A percentile compares a stretch with the other conserved stretches of the same genome.
Evolutionary conservation across 345 rosid species (phyloP).

Genomic region (Clarkia xantiana): DNA sequence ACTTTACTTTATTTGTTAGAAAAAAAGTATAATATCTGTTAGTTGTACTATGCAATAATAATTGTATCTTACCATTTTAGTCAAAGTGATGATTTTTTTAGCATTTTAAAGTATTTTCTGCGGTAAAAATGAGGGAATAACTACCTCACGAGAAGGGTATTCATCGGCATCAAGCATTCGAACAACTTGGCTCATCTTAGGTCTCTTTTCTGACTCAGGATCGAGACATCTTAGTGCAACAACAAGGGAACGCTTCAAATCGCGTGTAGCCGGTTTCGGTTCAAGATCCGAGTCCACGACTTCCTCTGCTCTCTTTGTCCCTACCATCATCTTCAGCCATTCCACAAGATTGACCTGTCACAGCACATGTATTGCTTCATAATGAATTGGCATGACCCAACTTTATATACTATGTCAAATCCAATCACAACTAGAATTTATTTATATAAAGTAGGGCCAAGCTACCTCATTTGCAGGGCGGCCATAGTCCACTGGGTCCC

Average conservation of each 20-base stretch:
- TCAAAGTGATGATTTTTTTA: no score
- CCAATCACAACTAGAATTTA: no score
- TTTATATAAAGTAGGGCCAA: no score
- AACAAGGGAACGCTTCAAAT: conserved; percentile 61
- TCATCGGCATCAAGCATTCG: conserved; percentile 87
- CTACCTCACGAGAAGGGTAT: conserved; percentile 79
- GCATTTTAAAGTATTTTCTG: no score
- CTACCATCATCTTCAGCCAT: conserved; percentile 94
- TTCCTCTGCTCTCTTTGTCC: conserved; percentile 86
- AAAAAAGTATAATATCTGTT: no score
- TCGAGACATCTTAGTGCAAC: conserved; percentile 82
- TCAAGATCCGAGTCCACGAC: conserved; percentile 72
- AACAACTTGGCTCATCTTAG: conserved; percentile 81
- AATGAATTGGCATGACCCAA: not conserved
- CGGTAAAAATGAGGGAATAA: not conserved
- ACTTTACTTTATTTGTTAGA: no score
- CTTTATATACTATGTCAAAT: no score
- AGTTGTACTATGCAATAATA: no score
- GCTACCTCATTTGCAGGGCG: conserved; percentile 81
- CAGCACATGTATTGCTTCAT: not conserved
- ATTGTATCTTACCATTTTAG: no score
- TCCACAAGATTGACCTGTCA: conserved; percentile 85
- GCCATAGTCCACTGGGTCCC: conserved; percentile 89
- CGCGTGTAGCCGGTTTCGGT: conserved; percentile 53
- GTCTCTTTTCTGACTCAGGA: conserved; percentile 79